A percentile compares a stretch with the other conserved stretches of the same genome.
Conservation (phyloP, 2,329 filamentous ascomycete genomes). For the Pestalotiopsis sp. region DNA sequence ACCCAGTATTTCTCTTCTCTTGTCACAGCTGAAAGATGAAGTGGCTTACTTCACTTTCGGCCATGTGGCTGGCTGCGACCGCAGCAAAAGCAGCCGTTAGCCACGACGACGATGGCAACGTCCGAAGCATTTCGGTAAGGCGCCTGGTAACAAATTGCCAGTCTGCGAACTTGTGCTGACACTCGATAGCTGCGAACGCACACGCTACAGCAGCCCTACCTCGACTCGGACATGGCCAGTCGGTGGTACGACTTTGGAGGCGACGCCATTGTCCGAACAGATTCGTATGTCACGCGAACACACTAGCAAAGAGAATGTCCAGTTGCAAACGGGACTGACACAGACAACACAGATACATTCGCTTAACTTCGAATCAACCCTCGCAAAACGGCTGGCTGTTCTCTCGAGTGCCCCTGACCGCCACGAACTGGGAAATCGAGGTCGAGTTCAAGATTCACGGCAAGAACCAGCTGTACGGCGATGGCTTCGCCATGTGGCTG, state of each 20-base stretch:
- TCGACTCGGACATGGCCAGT: constrained; percentile 97
- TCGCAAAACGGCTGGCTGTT: constrained; percentile 94
- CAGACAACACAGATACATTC: constrained; percentile 70
- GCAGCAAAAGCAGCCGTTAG: constrained; percentile 38
- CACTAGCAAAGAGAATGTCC: background rate
- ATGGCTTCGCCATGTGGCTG: constrained; percentile 97
- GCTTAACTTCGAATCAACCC: constrained; percentile 85
- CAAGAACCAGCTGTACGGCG: constrained; percentile 86
- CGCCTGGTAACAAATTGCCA: constrained; percentile 11
- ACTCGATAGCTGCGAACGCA: constrained; percentile 76
- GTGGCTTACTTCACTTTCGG: constrained; percentile 33
- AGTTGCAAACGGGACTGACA: constrained; percentile 15
- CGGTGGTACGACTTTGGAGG: constrained; percentile 99
- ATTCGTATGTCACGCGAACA: constrained; percentile 54
- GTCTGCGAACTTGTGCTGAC: constrained; percentile 1
- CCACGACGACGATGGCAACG: constrained; percentile 49
- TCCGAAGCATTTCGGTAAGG: constrained; percentile 67
- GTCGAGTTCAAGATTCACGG: constrained; percentile 95
- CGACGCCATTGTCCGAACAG: constrained; percentile 80
- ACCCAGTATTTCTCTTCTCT: constrained; percentile 9
- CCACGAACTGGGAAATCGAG: constrained; percentile 98
- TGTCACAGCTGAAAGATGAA: constrained; percentile 22
- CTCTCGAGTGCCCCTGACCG: constrained; percentile 90
- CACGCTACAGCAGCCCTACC: constrained; percentile 86
- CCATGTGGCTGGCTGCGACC: constrained; percentile 35